Conservation (phyloP, 148 eudicot species). For the Rhododendron williamsianum region DNA sequence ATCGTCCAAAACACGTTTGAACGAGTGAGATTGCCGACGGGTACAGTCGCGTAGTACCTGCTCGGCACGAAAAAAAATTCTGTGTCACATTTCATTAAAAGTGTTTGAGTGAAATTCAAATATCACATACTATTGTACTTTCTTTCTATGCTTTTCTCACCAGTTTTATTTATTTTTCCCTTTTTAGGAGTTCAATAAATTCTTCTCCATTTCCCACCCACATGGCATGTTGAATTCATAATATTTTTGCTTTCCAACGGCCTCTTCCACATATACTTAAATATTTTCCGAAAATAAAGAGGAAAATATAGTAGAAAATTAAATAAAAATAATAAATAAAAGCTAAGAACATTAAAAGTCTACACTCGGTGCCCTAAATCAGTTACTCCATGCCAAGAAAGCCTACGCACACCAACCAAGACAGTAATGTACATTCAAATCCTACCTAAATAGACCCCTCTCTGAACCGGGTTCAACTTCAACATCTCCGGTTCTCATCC, state of each 20-base stretch:
- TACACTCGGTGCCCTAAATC: not conserved
- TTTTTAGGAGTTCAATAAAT: not conserved
- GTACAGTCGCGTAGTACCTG: too few species aligned
- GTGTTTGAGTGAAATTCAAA: too few species aligned
- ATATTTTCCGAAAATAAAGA: not conserved
- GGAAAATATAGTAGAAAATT: not conserved
- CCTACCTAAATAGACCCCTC: constrained; percentile 3
- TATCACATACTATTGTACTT: too few species aligned
- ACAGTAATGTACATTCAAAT: constrained; percentile 12
- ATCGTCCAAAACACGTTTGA: too few species aligned
- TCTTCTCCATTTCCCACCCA: not conserved
- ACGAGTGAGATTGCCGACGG: too few species aligned
- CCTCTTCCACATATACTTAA: not conserved
- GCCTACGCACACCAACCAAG: constrained; percentile 22
- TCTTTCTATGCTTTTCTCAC: too few species aligned
- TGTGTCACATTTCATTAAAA: too few species aligned
- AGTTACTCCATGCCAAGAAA: constrained; percentile 2
- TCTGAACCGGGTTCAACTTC: not conserved
- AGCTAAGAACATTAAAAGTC: not conserved
- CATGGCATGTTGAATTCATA: not conserved
- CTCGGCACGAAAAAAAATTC: too few species aligned
- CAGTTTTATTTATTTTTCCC: not conserved
- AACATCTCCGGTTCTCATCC: not conserved
- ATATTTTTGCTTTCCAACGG: not conserved
- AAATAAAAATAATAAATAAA: not conserved